phyloP scores from a whole-genome alignment of 331 rosid species.

The Telfairia occidentalis region DNA sequence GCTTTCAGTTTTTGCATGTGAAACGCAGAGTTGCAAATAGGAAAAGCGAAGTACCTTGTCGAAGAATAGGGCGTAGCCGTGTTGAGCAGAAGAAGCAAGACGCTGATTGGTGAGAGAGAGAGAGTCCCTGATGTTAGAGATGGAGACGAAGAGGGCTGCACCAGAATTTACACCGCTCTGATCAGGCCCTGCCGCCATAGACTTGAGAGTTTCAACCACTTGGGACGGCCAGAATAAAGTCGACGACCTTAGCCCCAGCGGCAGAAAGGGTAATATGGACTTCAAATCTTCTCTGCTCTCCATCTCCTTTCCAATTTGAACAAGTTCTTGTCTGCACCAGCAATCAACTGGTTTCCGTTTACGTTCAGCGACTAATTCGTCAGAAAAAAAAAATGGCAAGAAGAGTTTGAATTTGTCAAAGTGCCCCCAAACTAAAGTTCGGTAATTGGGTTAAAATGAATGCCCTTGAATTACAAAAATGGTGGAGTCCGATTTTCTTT shows the following conservation, averaged over 20 bases:
- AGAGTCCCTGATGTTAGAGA: conserved; percentile 44
- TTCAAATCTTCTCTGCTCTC: conserved; percentile 53
- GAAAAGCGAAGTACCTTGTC: conserved; percentile 39
- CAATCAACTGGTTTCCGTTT: not conserved
- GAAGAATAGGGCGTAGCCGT: conserved; percentile 65
- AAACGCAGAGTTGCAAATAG: not conserved
- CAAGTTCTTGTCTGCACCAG: not conserved
- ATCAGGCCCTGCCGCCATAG: conserved; percentile 39
- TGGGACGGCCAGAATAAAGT: conserved; percentile 69
- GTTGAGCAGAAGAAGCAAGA: conserved; percentile 31
- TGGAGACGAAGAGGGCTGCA: conserved; percentile 32
- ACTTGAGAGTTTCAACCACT: conserved; percentile 43
- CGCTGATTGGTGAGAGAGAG: conserved; percentile 37
- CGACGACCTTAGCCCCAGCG: conserved; percentile 37
- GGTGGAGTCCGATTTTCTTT: too few species aligned
- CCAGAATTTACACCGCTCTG: conserved; percentile 51
- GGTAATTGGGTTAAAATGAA: too few species aligned
- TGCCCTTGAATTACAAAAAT: too few species aligned
- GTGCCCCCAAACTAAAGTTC: too few species aligned
- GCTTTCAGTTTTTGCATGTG: not conserved
- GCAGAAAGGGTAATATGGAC: conserved; percentile 52
- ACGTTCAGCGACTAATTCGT: not conserved
- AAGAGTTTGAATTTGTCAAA: too few species aligned
- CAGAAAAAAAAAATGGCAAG: too few species aligned
- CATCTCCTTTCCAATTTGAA: conserved; percentile 19